These are phyloP conservation scores for Fusarium fracticaudum DNA, from an alignment of 2,329 filamentous ascomycete species.

Conservation along the genomic window DNA sequence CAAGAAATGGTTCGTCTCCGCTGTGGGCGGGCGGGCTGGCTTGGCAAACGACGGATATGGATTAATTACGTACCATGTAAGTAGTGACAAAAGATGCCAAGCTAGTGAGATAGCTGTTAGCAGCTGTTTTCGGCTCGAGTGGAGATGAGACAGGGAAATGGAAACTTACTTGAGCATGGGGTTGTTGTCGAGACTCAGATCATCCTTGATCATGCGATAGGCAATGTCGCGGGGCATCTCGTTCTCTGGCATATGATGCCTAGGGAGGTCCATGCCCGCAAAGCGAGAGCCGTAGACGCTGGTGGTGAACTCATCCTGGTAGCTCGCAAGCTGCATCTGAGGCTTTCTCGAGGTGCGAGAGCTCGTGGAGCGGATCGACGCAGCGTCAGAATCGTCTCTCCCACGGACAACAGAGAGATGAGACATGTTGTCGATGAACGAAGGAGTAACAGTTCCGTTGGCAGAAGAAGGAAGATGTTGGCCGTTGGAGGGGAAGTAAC, in stretches of 20 bases:
- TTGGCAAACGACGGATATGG: slow-evolving; percentile 14
- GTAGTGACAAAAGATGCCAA: slow-evolving; percentile 94
- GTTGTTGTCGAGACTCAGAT: slow-evolving; percentile 89
- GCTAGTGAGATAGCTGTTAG: slow-evolving; percentile 55
- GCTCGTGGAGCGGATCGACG: slow-evolving; percentile 39
- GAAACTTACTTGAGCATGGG: slow-evolving; percentile 79
- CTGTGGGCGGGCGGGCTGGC: not conserved
- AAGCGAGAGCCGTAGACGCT: slow-evolving; percentile 91
- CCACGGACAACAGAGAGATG: slow-evolving; percentile 60
- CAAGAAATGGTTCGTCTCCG: slow-evolving; percentile 26
- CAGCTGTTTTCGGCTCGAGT: not conserved
- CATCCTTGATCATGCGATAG: slow-evolving; percentile 97
- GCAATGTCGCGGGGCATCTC: slow-evolving; percentile 94
- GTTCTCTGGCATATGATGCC: slow-evolving; percentile 84
- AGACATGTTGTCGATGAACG: slow-evolving; percentile 55
- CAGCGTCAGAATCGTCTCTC: slow-evolving; percentile 44
- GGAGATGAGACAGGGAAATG: not conserved
- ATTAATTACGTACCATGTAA: slow-evolving; percentile 76
- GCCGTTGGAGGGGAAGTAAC: slow-evolving; percentile 36
- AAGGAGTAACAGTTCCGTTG: slow-evolving; percentile 33
- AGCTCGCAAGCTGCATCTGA: slow-evolving; percentile 60
- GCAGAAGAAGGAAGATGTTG: slow-evolving; percentile 41
- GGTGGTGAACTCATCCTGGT: slow-evolving; percentile 71
- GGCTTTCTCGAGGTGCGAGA: slow-evolving; percentile 37
- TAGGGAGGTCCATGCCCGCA: slow-evolving; percentile 81